Evolutionary conservation across 345 rosid species (phyloP), one percentile per base, ranked within the genome.

Genomic region (Dovyalis caffra): DNA sequence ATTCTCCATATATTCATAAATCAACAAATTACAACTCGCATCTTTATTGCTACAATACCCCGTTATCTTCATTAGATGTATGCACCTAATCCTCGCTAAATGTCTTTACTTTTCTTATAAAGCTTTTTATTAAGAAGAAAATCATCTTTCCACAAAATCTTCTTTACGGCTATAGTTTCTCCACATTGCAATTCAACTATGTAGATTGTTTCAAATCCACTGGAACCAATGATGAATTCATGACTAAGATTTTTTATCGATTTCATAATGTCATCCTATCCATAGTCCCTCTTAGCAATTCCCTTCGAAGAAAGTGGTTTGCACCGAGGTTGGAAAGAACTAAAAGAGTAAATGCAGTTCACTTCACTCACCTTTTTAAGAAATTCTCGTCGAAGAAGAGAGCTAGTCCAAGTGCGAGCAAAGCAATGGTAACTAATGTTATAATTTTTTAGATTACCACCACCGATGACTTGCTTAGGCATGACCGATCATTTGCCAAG

Each of bases 1-100:
- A 4, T 95, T 95, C 87, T 87, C 86, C 99, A 95, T 95, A 77
- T 88, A 93, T 82, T 95, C 97, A 33, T 95, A 93, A 40, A 95
- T 88, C 86, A 95, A 80, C 66, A 95, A 85, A 84, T 90, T 95
- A 34, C 84, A 80, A 34, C 95, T 95, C 29, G 85, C 89, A 38
- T 78, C 78, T 73, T 70, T 84, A 79, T 87, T 89, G 84, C 92
- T 85, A 75, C 96, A 90, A 80, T 91, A 85, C 47, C 99, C 99
- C 84, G 87, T 79, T 76, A 95, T 77, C 88, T 95, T 95, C 83
- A 93, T 96, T 26, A 95, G 83, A 82, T 86, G 97, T n/a, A 77
- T 96, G 81, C 93, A 98, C 85, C 83, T 83, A 73, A 91, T 86
- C 77, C 90, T 87, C 47, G n/a, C 98, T 98, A 15, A 93, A 86